phyloP scores from a whole-genome alignment of 2,329 filamentous ascomycete genomes.

The Curvularia sp. region DNA sequence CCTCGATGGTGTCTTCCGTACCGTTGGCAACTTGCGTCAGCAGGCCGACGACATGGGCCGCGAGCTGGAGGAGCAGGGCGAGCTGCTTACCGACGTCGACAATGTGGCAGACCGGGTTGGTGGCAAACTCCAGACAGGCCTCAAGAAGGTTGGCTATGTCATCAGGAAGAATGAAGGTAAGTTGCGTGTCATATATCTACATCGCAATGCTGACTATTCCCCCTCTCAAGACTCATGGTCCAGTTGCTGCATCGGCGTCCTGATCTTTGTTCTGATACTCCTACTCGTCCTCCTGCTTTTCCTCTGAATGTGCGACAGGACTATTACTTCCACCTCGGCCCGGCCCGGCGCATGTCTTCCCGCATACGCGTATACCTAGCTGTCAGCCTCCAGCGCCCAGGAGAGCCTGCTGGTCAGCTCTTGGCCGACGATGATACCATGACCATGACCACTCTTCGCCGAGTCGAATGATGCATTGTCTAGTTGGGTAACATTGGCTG shows the following conservation, averaged over 20 bases:
- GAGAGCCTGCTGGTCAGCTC: slow-evolving; percentile 3
- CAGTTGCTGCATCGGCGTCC: slow-evolving; percentile 86
- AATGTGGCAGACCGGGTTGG: slow-evolving; percentile 85
- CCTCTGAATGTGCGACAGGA: slow-evolving; percentile 55
- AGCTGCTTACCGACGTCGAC: slow-evolving; percentile 87
- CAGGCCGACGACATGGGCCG: slow-evolving; percentile 97
- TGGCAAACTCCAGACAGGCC: slow-evolving; percentile 81
- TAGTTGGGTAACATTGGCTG: background rate
- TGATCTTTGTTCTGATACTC: slow-evolving; percentile 88
- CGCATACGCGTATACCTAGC: slow-evolving; percentile 1
- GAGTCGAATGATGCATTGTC: background rate
- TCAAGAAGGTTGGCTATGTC: slow-evolving; percentile 85
- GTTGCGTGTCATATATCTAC: background rate
- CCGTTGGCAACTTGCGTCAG: slow-evolving; percentile 85
- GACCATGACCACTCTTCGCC: slow-evolving; percentile 27
- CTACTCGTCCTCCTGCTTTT: slow-evolving; percentile 78
- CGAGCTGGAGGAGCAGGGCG: slow-evolving; percentile 92
- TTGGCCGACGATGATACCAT: slow-evolving; percentile 30
- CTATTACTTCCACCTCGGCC: slow-evolving; percentile 1
- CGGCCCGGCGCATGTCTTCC: slow-evolving; percentile 1
- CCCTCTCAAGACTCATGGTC: slow-evolving; percentile 69
- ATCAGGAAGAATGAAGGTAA: slow-evolving; percentile 89
- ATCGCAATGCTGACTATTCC: slow-evolving; percentile 7
- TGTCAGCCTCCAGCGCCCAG: background rate
- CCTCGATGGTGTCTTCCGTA: slow-evolving; percentile 89